Percentiles rank a stretch among this genome's conserved stretches.
These are phyloP conservation scores for Vinca minor DNA, from an alignment of 257 asterid species.

Conservation along the genomic window DNA sequence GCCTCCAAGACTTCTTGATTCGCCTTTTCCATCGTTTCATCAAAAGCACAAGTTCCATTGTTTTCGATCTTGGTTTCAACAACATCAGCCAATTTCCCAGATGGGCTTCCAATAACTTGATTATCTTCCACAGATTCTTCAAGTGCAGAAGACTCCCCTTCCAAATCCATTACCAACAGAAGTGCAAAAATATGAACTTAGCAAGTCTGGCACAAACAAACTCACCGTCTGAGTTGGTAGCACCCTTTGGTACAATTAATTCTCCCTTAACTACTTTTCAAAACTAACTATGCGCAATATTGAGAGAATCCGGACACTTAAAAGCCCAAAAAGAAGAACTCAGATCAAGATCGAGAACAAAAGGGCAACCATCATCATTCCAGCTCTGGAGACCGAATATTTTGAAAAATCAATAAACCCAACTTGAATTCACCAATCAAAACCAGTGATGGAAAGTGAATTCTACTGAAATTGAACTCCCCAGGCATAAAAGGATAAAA, in stretches of 20 bases:
- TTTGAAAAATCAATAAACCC: conserved; percentile 10
- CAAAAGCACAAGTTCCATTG: conserved; percentile 28
- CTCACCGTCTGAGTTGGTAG: too few relatives aligned
- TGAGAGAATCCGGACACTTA: too few relatives aligned
- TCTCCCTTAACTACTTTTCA: too few relatives aligned
- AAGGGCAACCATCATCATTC: conserved; percentile 41
- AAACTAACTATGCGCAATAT: too few relatives aligned
- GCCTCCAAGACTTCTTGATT: conserved; percentile 14
- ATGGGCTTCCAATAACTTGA: conserved; percentile 20
- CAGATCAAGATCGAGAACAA: conserved; percentile 69
- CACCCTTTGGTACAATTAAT: too few relatives aligned
- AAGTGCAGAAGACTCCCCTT: conserved; percentile 25
- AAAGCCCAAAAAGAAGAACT: conserved; percentile 5
- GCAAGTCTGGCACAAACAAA: too few relatives aligned
- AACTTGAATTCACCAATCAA: not conserved
- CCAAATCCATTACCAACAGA: conserved; percentile 33
- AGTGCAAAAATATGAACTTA: not conserved
- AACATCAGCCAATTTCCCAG: conserved; percentile 16
- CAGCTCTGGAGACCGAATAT: conserved; percentile 37
- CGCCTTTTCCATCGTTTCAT: conserved; percentile 22
- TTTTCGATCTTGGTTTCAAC: conserved; percentile 25
- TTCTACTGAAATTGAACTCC: conserved; percentile 10
- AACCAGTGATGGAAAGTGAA: conserved; percentile 15
- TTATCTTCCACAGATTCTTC: conserved; percentile 46
- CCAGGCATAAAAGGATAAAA: not conserved